These are phyloP conservation scores for Lactifluus hygrophoroides DNA, from an alignment of 768 basidiomycete species.

Conservation along the genomic window DNA sequence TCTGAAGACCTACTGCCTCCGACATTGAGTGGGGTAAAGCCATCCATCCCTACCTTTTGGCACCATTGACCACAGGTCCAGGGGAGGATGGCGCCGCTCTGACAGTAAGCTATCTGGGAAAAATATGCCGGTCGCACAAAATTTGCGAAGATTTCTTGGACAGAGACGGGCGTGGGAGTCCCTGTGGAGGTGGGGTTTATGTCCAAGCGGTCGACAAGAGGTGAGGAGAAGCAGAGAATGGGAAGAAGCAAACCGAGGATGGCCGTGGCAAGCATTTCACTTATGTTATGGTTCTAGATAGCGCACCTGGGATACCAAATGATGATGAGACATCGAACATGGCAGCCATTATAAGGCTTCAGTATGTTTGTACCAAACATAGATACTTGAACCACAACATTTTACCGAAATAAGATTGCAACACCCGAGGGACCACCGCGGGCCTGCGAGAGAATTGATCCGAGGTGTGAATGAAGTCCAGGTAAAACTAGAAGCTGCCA, in stretches of 20 bases:
- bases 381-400: too few relatives aligned
- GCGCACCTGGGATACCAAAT: too few relatives aligned
- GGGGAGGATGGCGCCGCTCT: conserved; percentile 25
- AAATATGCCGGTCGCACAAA: conserved; percentile 31
- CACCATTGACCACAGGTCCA: background rate
- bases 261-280: background rate
- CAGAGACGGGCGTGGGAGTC: background rate
- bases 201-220: background rate
- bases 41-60: conserved; percentile 15
- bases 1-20: conserved; percentile 30
- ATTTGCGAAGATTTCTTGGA: background rate
- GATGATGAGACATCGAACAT: too few relatives aligned
- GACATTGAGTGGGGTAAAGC: conserved; percentile 24
- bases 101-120: conserved; percentile 33
- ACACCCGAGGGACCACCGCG: too few relatives aligned
- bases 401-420: too few relatives aligned
- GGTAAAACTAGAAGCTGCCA: too few relatives aligned
- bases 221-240: background rate
- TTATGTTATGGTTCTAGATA: background rate
- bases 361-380: too few relatives aligned
- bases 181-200: background rate
- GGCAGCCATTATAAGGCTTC: too few relatives aligned
- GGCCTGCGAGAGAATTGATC: too few relatives aligned
- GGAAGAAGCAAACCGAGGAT: background rate
- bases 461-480: too few relatives aligned